Evolutionary conservation across 2,329 filamentous ascomycete genomes (phyloP).

Genomic region (Diaporthe australafricana): DNA sequence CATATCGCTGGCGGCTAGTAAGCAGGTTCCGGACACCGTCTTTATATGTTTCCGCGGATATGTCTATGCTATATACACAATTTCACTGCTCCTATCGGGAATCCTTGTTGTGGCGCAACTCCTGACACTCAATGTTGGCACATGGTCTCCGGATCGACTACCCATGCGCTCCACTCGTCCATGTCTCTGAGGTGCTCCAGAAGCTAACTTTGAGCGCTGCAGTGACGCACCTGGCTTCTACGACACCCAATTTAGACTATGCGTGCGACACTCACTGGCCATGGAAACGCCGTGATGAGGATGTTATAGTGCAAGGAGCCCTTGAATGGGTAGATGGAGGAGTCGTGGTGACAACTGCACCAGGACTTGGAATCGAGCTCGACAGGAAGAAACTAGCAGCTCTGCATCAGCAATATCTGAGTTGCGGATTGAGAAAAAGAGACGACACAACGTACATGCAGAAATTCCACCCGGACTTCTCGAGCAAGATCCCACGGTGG

Average conservation of each 20-base stretch:
- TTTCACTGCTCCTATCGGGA: no score
- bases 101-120: no score
- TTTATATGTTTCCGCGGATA: fast-evolving
- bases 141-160: fast-evolving
- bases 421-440: constrained; percentile 50
- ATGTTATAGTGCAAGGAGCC: constrained; percentile 52
- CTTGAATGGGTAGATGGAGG: constrained; percentile 44
- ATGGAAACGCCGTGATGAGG: constrained; percentile 56
- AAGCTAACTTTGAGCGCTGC: not conserved
- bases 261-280: constrained; percentile 59
- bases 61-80: no score
- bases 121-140: not conserved
- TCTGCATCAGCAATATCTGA: constrained; percentile 52
- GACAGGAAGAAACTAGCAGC: constrained; percentile 50
- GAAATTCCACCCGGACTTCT: constrained; percentile 50
- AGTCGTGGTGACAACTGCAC: not conserved
- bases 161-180: no score
- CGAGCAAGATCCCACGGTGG: constrained; percentile 48
- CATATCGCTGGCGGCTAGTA: constrained; percentile 53
- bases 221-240: constrained; percentile 55
- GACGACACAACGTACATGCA: constrained; percentile 53
- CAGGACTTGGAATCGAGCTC: constrained; percentile 37
- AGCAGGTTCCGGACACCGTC: not conserved
- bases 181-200: not conserved
- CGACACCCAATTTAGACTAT: constrained; percentile 55